phyloP scores from a whole-genome alignment of 768 basidiomycete species.

The Trametes elegans region DNA sequence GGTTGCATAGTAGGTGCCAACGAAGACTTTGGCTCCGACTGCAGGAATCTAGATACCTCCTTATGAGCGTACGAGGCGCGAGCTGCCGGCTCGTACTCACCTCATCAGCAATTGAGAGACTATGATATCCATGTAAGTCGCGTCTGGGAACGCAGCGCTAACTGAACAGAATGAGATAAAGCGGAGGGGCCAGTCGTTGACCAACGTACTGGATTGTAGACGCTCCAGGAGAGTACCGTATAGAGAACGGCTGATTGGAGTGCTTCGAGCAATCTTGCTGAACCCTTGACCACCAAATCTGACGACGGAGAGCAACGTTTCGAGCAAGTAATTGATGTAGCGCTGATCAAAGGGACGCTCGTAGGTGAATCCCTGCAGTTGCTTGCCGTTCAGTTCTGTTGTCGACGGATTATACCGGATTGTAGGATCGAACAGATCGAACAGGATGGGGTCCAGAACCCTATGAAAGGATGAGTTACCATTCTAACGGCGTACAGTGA shows the following conservation, averaged over 20 bases:
- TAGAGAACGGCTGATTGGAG: slow-evolving; percentile 61
- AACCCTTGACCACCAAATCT: slow-evolving; percentile 91
- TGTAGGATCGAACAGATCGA: slow-evolving; percentile 69
- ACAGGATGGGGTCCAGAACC: slow-evolving; percentile 86
- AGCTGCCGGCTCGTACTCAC: slow-evolving; percentile 42
- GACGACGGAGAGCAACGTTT: slow-evolving; percentile 72
- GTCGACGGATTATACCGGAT: slow-evolving; percentile 52
- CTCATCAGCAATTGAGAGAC: slow-evolving; percentile 64
- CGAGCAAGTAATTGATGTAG: slow-evolving; percentile 69
- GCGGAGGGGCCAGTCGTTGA: not conserved
- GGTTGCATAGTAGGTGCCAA: slow-evolving; percentile 53
- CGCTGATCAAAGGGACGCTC: slow-evolving; percentile 76
- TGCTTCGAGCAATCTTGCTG: slow-evolving; percentile 66
- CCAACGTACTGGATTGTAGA: slow-evolving; percentile 53
- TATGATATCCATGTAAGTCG: slow-evolving; percentile 75
- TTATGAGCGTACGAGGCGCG: too few relatives aligned
- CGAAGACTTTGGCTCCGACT: slow-evolving; percentile 66
- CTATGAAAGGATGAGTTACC: slow-evolving; percentile 37
- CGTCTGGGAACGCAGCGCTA: slow-evolving; percentile 34
- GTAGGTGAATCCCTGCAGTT: slow-evolving; percentile 67
- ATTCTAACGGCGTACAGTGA: not conserved
- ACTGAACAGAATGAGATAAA: slow-evolving; percentile 5
- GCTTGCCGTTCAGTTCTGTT: slow-evolving; percentile 58
- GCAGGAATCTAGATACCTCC: slow-evolving; percentile 61
- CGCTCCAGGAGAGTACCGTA: slow-evolving; percentile 61